Conservation (phyloP, 2,329 filamentous ascomycete species). For the Botryosphaeria dothidea region DNA sequence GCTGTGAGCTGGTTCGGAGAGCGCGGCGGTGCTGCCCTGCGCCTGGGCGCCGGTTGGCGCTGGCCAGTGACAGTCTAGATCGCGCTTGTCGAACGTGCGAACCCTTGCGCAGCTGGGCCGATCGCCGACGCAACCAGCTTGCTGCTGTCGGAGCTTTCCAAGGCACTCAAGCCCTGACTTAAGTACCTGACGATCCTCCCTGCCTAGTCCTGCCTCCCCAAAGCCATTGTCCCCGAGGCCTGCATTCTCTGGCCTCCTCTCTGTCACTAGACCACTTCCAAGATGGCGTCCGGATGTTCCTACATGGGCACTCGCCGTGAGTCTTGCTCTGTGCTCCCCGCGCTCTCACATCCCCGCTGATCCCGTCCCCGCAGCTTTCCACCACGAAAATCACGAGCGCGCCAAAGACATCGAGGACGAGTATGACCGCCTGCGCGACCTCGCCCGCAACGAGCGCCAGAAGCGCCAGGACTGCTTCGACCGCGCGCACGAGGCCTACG, state of each 20-base stretch:
- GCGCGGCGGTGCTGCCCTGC: not conserved
- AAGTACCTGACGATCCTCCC: conserved; percentile 7
- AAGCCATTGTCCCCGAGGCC: not conserved
- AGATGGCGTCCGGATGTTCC: conserved; percentile 1
- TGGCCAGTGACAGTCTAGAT: not conserved
- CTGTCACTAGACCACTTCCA: not conserved
- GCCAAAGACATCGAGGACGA: conserved; percentile 69
- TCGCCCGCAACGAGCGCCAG: conserved; percentile 76
- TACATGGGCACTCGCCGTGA: conserved; percentile 1
- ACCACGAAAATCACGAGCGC: conserved; percentile 55
- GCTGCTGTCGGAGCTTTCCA: not conserved
- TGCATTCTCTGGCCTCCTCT: not conserved
- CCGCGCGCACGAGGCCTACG: conserved; percentile 70
- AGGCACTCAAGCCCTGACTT: not conserved
- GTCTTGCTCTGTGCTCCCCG: not conserved
- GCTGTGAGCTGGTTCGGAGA: not conserved
- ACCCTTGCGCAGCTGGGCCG: conserved; percentile 2
- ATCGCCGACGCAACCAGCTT: not conserved
- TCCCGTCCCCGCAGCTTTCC: conserved; percentile 63
- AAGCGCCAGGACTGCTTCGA: conserved; percentile 80
- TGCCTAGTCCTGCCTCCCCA: not conserved
- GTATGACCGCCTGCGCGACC: conserved; percentile 85
- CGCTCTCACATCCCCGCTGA: not conserved
- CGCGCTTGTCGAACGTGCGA: not conserved
- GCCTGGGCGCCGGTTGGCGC: not conserved